Evolutionary conservation across 306 rosid genomes (phyloP), one percentile per base, ranked within the genome.

Genomic region (Vachellia pachyceras): DNA sequence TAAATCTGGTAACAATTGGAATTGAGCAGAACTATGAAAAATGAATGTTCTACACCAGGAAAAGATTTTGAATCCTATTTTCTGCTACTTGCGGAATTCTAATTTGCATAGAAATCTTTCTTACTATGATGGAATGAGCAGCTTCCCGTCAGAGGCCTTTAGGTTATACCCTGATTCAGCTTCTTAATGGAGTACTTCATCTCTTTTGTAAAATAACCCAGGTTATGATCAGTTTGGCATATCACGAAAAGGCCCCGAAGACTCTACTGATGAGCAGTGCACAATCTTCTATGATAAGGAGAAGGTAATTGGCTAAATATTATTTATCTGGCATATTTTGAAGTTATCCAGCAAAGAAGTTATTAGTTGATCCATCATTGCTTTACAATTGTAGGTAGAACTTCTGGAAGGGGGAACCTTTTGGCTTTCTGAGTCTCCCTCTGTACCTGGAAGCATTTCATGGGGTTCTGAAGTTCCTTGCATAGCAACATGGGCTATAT

Each of bases 401-500:
- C 86, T 89, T 80, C 79, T 93, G 46, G 99, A 96, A 90, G 99
- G 99, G 49, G 99, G 99, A 86, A 96, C 99, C 6, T 96, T 96
- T 88, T 96, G 99, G 99, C 77, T 96, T 86, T 93, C 99, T 0
- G 99, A 96, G 63, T 93, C 98, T 39, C 99, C 99, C 47, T 96
- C 99, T 65, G 98, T 96, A 55, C 98, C 97, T 10, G 99, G 97
- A 90, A 96, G 98, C 92, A 90, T 90, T 79, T 93, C 98, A 60
- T 96, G 99, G 99, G 97, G 98, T 80, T 87, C 99, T 15, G 82
- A 82, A 77, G 97, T 86, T 83, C 99, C 99, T 9, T 92, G 94
- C 84, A 88, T 90, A 10, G 97, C 98, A 74, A 96, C 99, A 39
- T 96, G 99, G 99, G 97, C 94, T 85, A 93, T 96, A 96, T 96